Percentiles rank a stretch among this genome's conserved stretches.
phyloP scores from a whole-genome alignment of 208 protist genomes.

The Trypanosoma melophagium region DNA sequence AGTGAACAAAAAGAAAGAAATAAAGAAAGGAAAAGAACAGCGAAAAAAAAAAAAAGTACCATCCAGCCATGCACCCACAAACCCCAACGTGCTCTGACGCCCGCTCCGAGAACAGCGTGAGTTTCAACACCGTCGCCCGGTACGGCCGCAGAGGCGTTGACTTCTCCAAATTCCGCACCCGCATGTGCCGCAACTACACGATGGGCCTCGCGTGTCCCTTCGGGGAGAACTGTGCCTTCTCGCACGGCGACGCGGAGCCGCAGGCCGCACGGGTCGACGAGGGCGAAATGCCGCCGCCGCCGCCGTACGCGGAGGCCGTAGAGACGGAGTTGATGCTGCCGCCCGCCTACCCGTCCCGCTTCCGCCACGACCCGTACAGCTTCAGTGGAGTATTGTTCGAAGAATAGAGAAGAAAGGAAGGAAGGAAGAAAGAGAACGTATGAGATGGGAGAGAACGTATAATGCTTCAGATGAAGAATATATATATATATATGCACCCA shows the following conservation, averaged over 20 bases:
- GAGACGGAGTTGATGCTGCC: slow-evolving; percentile 48
- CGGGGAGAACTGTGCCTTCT: slow-evolving; percentile 84
- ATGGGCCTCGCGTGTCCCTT: slow-evolving; percentile 72
- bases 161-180: slow-evolving; percentile 84
- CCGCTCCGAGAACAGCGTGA: slow-evolving; percentile 28
- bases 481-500: too few relatives aligned
- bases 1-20: background rate
- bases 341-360: slow-evolving; percentile 78
- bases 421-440: background rate
- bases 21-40: background rate
- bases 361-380: slow-evolving; percentile 88
- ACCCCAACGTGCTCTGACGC: slow-evolving; percentile 28
- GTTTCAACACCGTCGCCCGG: slow-evolving; percentile 27
- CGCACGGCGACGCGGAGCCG: slow-evolving; percentile 62
- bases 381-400: slow-evolving; percentile 55
- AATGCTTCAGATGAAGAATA: background rate
- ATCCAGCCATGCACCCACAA: slow-evolving; percentile 17
- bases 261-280: slow-evolving; percentile 22
- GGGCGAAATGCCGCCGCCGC: slow-evolving; percentile 45
- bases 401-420: slow-evolving; percentile 28
- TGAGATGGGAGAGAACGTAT: background rate
- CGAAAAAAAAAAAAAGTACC: slow-evolving; percentile 1
- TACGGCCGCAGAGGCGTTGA: slow-evolving; percentile 66
- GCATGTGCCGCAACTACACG: slow-evolving; percentile 84
- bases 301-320: slow-evolving; percentile 63